Conservation (phyloP, 2,329 filamentous ascomycete genomes). For the Neurospora sp. region DNA sequence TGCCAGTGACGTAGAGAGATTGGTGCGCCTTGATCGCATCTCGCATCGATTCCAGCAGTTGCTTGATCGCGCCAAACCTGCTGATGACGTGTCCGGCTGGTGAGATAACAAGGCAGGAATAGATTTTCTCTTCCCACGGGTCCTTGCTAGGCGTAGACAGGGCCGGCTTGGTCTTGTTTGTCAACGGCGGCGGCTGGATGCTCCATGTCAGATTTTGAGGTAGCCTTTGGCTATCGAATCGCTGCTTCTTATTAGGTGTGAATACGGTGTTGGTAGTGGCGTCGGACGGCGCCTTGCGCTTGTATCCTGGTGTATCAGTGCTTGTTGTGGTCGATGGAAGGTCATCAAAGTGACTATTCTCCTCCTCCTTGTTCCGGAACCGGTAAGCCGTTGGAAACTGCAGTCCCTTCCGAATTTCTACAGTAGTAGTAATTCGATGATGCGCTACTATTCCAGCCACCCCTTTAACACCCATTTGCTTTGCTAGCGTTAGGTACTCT, state of each 20-base stretch:
- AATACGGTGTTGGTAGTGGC: background rate
- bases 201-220: no score
- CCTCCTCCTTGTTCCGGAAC: slow-evolving; percentile 8
- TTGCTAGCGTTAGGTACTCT: no score
- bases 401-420: no score
- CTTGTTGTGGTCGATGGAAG: background rate
- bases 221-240: no score
- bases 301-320: background rate
- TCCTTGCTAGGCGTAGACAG: background rate
- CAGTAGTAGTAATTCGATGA: slow-evolving; percentile 16
- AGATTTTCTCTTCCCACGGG: slow-evolving; percentile 19
- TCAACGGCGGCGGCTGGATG: background rate
- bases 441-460: slow-evolving; percentile 19
- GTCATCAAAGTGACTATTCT: slow-evolving; percentile 16
- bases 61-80: slow-evolving; percentile 18
- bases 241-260: background rate
- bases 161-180: no score
- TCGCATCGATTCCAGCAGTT: slow-evolving; percentile 25
- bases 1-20: slow-evolving; percentile 23
- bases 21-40: slow-evolving; percentile 28
- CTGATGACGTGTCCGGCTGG: slow-evolving; percentile 20
- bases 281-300: slow-evolving; percentile 1
- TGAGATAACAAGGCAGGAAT: slow-evolving; percentile 22
- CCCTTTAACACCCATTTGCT: background rate
- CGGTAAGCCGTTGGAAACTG: no score